Evolutionary conservation across 306 rosid species (phyloP), one percentile per base, ranked within the genome.

Genomic region (Ormosia emarginata): DNA sequence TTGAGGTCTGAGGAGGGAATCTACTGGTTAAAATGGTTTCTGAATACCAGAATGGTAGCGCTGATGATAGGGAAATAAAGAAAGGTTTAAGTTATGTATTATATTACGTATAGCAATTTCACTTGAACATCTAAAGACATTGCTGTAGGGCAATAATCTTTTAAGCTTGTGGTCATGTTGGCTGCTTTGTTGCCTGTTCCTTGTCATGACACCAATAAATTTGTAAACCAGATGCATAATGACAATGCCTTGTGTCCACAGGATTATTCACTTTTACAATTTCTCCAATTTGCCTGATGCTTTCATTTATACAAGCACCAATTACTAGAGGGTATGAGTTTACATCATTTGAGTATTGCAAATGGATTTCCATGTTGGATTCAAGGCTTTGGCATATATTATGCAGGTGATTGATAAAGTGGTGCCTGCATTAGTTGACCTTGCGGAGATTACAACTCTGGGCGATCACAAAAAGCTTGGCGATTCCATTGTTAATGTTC

Each of bases 391-490:
- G 79, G 33, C 44, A 4, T 75, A 47, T 74, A 15, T 85, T 80
- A 17, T 88, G 71, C 74, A 95, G 99, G 98, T 92, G 63, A 85
- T 96, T 40, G 99, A 96, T 80, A 96, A 93, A 90, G 95, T 94
- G 29, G 98, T 87, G 59, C 97, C 99, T 64, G 92, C 91, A 75
- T 92, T 96, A 81, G 83, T 91, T 40, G 99, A 96, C 88, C 97
- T 96, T 82, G 93, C 92, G 5, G 99, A 96, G 81, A 91, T 96
- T 79, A 84, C 98, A 70, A 79, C 92, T 73, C 87, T 96, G 57
- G 98, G 99, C 29, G 98, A 96, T 79, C 94, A 96, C 79, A 91
- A 91, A 86, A 96, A 91, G 87, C 90, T 96, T 24, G 99, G 99
- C 2, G 99, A 96, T 69, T 86, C 97, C 74, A 91, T 96, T 75